These are phyloP conservation scores for Skeletonema tropicum DNA, from an alignment of 108 stramenopile genomes.

Conservation along the genomic window DNA sequence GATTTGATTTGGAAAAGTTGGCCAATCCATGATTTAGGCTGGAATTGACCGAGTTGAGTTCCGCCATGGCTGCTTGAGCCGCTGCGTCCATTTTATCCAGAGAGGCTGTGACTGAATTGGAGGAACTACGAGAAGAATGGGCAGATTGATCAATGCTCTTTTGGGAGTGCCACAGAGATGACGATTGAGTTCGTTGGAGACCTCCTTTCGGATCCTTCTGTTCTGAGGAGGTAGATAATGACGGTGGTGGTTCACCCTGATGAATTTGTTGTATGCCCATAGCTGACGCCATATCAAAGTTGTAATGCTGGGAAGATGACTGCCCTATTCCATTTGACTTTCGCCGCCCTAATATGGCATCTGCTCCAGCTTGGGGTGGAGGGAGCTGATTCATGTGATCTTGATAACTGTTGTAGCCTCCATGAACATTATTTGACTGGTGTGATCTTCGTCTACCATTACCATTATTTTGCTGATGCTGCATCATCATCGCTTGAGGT, in stretches of 20 bases:
- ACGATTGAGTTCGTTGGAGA: constrained; percentile 1
- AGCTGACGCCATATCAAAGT: constrained; percentile 4
- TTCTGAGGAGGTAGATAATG: not conserved
- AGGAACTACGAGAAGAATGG: not conserved
- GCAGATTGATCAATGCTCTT: not conserved
- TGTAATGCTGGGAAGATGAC: constrained; percentile 1
- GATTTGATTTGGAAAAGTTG: not conserved
- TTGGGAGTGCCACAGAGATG: not conserved
- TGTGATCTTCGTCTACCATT: not conserved
- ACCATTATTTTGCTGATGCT: not conserved
- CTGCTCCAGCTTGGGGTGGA: constrained; percentile 28
- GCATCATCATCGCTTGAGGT: not conserved
- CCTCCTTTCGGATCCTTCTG: not conserved
- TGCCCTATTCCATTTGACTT: constrained; percentile 8
- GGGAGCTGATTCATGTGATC: not conserved
- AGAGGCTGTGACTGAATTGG: constrained; percentile 1
- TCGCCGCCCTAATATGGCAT: constrained; percentile 42
- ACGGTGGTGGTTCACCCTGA: constrained; percentile 1
- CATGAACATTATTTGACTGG: constrained; percentile 11
- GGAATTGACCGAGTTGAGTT: not conserved
- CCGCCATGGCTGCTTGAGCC: constrained; percentile 3
- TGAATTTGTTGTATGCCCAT: not conserved
- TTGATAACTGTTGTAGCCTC: constrained; percentile 3
- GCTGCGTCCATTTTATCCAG: constrained; percentile 3
- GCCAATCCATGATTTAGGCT: not conserved